Conservation (phyloP, 2,329 filamentous ascomycete genomes). For the Aspergillus floridensis region DNA sequence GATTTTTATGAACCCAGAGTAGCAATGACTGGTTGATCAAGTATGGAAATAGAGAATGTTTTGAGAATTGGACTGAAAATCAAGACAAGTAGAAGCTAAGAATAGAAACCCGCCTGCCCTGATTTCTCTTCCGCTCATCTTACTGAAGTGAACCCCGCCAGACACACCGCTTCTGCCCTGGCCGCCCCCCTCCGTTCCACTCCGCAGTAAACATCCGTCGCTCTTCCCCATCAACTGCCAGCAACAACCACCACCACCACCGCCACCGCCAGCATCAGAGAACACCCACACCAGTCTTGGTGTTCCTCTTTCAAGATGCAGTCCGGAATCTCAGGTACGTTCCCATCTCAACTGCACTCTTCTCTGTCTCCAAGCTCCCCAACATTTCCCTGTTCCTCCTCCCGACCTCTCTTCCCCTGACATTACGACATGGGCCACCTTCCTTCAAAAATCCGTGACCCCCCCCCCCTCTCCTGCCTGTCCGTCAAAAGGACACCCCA, state of each 20-base stretch:
- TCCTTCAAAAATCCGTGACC: no score
- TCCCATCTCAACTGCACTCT: constrained; percentile 5
- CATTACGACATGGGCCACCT: background rate
- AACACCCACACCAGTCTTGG: constrained; percentile 8
- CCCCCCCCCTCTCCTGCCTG: background rate
- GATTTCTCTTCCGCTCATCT: background rate
- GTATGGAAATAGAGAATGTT: background rate
- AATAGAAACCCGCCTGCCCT: background rate
- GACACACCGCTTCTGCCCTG: constrained; percentile 27
- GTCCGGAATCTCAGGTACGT: constrained; percentile 49
- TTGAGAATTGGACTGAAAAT: background rate
- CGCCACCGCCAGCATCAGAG: constrained; percentile 7
- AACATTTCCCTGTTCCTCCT: no score
- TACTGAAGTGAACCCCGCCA: constrained; percentile 11
- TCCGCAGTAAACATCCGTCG: background rate
- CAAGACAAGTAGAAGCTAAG: no score
- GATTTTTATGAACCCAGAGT: no score
- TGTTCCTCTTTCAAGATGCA: constrained; percentile 39
- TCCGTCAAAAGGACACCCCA: background rate
- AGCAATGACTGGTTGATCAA: background rate
- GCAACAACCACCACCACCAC: background rate
- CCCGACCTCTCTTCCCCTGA: background rate
- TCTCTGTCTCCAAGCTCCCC: background rate
- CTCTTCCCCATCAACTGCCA: background rate
- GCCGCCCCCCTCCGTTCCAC: constrained; percentile 13